Evolutionary conservation across 1,139 yeast species (phyloP).

Genomic region (Zygosaccharomyces sapae): DNA sequence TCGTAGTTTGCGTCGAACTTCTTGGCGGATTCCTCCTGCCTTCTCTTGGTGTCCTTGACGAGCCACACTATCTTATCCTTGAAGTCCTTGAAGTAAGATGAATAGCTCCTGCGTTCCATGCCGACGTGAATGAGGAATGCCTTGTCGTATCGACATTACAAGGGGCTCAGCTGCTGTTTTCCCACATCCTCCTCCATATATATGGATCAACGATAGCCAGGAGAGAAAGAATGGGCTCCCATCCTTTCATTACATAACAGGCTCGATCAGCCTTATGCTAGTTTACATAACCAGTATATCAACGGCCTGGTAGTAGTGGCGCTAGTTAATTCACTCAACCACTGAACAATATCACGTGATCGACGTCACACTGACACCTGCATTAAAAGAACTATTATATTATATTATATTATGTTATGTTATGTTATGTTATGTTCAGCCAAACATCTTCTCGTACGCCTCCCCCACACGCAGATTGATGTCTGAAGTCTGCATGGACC

Average conservation of each 20-base stretch:
- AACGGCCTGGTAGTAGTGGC: neutral
- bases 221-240: no score
- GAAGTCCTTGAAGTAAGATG: neutral
- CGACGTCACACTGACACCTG: no score
- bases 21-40: neutral
- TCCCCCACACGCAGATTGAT: constrained; percentile 64
- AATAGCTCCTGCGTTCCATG: neutral
- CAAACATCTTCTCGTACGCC: constrained; percentile 56
- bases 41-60: neutral
- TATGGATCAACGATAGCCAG: no score
- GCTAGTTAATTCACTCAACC: neutral
- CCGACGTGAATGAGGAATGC: no score
- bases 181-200: no score
- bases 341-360: neutral
- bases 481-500: constrained; percentile 85
- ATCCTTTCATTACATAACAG: no score
- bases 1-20: neutral
- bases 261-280: no score
- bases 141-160: no score
- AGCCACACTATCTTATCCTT: neutral
- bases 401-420: no score
- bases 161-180: no score
- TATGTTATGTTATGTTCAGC: no score
- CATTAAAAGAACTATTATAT: no score
- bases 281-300: neutral